Percentiles rank a stretch among this genome's conserved stretches.
These are phyloP conservation scores for Leccinellum albellum DNA, from an alignment of 768 basidiomycete species.

Conservation along the genomic window DNA sequence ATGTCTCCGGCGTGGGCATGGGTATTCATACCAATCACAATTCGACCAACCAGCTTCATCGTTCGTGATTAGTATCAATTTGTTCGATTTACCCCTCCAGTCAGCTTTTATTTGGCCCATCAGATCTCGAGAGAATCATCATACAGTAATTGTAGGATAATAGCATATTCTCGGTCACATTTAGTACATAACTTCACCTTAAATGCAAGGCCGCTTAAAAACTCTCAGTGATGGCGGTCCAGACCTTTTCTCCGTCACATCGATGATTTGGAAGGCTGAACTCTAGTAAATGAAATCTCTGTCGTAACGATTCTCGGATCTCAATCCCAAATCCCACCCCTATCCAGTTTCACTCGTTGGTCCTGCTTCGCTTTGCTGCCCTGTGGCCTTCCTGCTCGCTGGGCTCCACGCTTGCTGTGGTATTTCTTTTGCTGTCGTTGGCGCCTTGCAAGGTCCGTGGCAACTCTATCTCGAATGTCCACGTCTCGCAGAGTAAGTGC, in stretches of 20 bases:
- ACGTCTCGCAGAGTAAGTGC: constrained; percentile 33
- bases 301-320: constrained; percentile 18
- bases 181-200: constrained; percentile 6
- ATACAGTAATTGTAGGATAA: constrained; percentile 21
- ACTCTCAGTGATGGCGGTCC: background rate
- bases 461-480: constrained; percentile 57
- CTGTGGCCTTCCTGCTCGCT: constrained; percentile 61
- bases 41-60: constrained; percentile 4
- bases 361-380: constrained; percentile 89
- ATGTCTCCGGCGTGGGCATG: constrained; percentile 31
- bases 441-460: constrained; percentile 58
- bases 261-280: constrained; percentile 1
- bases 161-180: constrained; percentile 7
- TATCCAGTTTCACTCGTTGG: constrained; percentile 56
- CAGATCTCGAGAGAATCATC: constrained; percentile 1
- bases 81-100: background rate
- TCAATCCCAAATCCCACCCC: constrained; percentile 59
- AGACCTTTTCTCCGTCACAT: constrained; percentile 4
- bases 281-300: constrained; percentile 7
- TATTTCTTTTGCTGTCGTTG: constrained; percentile 68
- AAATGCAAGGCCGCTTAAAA: background rate
- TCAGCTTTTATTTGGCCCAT: background rate
- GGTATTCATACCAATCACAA: constrained; percentile 17
- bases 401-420: constrained; percentile 68
- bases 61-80: background rate